These are phyloP conservation scores for Clavispora phyllophila DNA, from an alignment of 805 yeast genomes.

Conservation along the genomic window DNA sequence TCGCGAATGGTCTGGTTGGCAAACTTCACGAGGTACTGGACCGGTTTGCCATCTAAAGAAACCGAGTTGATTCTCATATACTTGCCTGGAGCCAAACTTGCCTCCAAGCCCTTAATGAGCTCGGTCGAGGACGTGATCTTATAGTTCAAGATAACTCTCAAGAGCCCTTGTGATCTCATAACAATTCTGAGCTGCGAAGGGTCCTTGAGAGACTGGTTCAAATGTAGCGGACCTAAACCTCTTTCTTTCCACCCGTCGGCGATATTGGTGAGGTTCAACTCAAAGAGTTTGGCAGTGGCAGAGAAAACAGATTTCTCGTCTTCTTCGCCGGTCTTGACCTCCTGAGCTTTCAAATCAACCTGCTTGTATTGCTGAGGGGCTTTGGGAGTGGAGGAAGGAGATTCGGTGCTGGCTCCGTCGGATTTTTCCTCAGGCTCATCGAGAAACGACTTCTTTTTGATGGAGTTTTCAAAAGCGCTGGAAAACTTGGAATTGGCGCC, in stretches of 20 bases:
- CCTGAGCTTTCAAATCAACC: conserved; percentile 53
- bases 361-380: conserved; percentile 42
- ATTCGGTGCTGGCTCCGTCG: conserved; percentile 10
- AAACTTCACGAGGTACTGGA: conserved; percentile 79
- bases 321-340: conserved; percentile 85
- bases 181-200: conserved; percentile 58
- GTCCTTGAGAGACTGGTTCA: conserved; percentile 47
- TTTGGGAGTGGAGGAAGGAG: conserved; percentile 22
- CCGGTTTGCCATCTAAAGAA: conserved; percentile 56
- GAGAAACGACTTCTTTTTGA: conserved; percentile 53
- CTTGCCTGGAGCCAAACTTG: conserved; percentile 79
- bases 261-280: conserved; percentile 59
- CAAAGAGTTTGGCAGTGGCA: conserved; percentile 74
- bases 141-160: conserved; percentile 75
- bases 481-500: conserved; percentile 40
- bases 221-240: conserved; percentile 84
- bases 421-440: conserved; percentile 32
- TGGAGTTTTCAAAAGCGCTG: conserved; percentile 51
- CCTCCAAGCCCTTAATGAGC: conserved; percentile 74
- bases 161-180: conserved; percentile 86
- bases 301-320: conserved; percentile 65
- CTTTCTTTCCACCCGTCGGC: conserved; percentile 91
- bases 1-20: conserved; percentile 57
- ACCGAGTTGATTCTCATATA: conserved; percentile 71
- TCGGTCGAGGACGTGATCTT: conserved; percentile 60